These are phyloP conservation scores for Lachancea kluyveri DNA, from an alignment of 805 yeast genomes.

Conservation along the genomic window DNA sequence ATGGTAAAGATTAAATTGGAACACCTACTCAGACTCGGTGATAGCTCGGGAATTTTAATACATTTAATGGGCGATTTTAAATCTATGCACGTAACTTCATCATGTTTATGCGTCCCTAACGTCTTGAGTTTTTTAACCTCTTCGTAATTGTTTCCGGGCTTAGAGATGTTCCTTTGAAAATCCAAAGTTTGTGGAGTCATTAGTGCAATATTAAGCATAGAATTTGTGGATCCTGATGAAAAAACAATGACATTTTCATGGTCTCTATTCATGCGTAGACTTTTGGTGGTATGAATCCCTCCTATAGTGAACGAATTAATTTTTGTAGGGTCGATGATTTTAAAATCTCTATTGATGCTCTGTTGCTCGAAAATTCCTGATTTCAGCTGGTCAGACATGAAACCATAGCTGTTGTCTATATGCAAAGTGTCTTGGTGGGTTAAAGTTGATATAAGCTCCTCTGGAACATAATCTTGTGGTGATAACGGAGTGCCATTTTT, in stretches of 20 bases:
- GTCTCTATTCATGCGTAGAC: constrained; percentile 17
- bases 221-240: constrained; percentile 17
- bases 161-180: background rate
- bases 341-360: too few relatives aligned
- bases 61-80: constrained; percentile 37
- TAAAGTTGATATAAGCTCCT: constrained; percentile 11
- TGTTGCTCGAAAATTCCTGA: too few relatives aligned
- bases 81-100: constrained; percentile 13
- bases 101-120: too few relatives aligned
- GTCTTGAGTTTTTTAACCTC: background rate
- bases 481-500: constrained; percentile 9
- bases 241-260: constrained; percentile 17
- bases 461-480: constrained; percentile 20
- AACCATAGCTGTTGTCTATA: too few relatives aligned
- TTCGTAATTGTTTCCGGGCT: background rate
- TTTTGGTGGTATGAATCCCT: constrained; percentile 19
- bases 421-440: constrained; percentile 3
- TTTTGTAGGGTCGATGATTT: constrained; percentile 19
- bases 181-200: background rate
- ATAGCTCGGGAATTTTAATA: constrained; percentile 30
- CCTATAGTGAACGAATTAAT: constrained; percentile 14
- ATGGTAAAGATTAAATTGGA: constrained; percentile 34
- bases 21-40: constrained; percentile 17
- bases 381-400: too few relatives aligned
- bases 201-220: constrained; percentile 14